Evolutionary conservation across 768 basidiomycete species (phyloP).

Genomic region (Lactifluus echinatus): DNA sequence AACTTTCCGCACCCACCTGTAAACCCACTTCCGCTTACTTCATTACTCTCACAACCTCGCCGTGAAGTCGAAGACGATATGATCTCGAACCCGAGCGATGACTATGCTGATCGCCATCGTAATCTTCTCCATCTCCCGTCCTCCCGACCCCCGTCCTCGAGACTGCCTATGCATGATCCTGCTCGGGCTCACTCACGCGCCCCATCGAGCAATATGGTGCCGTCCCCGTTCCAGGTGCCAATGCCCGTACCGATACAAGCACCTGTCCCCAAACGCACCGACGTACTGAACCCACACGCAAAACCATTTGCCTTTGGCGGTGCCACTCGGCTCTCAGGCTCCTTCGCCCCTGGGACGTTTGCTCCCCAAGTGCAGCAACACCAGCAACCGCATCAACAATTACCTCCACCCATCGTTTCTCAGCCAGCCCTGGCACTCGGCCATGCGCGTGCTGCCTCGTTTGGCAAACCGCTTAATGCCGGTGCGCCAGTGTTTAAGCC

Average conservation of each 20-base stretch:
- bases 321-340: conserved; percentile 29
- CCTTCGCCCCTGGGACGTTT: conserved; percentile 26
- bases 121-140: background rate
- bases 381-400: conserved; percentile 24
- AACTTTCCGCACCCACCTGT: conserved; percentile 72
- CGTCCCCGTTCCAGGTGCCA: conserved; percentile 13
- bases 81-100: conserved; percentile 83
- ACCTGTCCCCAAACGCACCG: conserved; percentile 20
- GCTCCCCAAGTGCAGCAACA: conserved; percentile 28
- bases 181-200: conserved; percentile 54
- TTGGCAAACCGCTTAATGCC: conserved; percentile 68
- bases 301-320: conserved; percentile 77
- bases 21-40: conserved; percentile 35
- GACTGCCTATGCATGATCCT: conserved; percentile 53
- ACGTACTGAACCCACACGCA: conserved; percentile 64
- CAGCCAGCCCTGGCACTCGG: background rate
- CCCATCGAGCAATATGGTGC: conserved; percentile 19
- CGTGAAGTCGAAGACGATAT: conserved; percentile 50
- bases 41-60: conserved; percentile 22
- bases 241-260: conserved; percentile 14
- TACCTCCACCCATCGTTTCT: background rate
- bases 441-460: conserved; percentile 36
- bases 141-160: conserved; percentile 40
- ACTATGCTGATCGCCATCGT: conserved; percentile 31
- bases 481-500: conserved; percentile 80